Percentiles rank a stretch among this genome's conserved stretches.
phyloP scores from a whole-genome alignment of 83 land plant species.

The Picea engelmannii region DNA sequence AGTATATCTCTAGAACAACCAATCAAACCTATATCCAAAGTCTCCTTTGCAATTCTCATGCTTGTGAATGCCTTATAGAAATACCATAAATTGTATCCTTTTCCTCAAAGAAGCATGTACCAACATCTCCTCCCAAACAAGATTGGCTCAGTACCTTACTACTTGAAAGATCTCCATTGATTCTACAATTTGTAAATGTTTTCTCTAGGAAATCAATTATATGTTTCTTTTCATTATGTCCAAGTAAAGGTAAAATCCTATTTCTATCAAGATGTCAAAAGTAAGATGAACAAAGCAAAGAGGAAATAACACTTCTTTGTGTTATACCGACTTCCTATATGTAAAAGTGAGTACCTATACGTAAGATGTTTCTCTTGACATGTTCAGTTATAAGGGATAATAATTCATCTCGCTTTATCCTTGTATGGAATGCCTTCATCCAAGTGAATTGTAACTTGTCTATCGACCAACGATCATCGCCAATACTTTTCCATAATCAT shows the following conservation, averaged over 20 bases:
- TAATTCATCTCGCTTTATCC: conserved; percentile 32
- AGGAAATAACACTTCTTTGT: conserved; percentile 89
- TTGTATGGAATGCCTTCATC: conserved; percentile 39
- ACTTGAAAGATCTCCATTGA: too few relatives aligned
- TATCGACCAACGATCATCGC: too few relatives aligned
- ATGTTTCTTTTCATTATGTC: too few relatives aligned
- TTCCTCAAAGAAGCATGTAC: not conserved
- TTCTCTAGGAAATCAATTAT: too few relatives aligned
- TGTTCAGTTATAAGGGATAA: conserved; percentile 50
- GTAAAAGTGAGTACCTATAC: too few relatives aligned
- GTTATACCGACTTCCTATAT: conserved; percentile 64
- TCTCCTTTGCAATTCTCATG: not conserved
- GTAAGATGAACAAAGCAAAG: conserved; percentile 88
- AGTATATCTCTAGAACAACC: not conserved
- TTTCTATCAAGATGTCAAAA: conserved; percentile 58
- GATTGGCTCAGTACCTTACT: not conserved
- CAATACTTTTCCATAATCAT: too few relatives aligned
- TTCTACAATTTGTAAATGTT: too few relatives aligned
- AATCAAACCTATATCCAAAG: not conserved
- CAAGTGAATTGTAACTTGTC: too few relatives aligned
- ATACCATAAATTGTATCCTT: not conserved
- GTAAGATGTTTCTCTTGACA: too few relatives aligned
- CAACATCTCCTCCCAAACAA: not conserved
- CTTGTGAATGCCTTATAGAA: not conserved
- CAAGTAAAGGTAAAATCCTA: too few relatives aligned